phyloP scores from a whole-genome alignment of 2,329 filamentous ascomycete genomes.

The Beauveria rudraprayagi region DNA sequence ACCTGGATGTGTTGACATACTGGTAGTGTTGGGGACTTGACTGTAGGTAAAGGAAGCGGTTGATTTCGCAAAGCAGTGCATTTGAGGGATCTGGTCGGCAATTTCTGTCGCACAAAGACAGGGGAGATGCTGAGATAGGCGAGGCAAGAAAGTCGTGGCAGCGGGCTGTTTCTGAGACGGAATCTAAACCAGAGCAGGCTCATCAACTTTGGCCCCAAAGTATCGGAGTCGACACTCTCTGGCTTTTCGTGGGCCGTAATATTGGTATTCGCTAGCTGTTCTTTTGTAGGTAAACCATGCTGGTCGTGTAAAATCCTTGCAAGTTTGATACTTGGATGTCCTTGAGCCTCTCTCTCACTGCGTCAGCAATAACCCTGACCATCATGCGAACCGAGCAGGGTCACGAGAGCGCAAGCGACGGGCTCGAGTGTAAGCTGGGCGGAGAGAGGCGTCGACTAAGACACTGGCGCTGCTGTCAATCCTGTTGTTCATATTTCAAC shows the following conservation, averaged over 20 bases:
- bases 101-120: not conserved
- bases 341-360: no score
- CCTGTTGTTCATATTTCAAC: not conserved
- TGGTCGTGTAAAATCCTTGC: no score
- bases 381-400: not conserved
- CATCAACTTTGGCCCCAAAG: no score
- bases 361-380: no score
- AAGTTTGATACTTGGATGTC: no score
- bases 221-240: no score
- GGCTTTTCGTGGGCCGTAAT: no score
- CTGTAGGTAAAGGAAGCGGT: not conserved
- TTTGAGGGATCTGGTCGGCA: no score
- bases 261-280: no score
- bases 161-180: not conserved
- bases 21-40: not conserved
- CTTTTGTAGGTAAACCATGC: no score
- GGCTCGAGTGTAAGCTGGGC: not conserved
- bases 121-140: not conserved
- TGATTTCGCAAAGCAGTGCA: no score
- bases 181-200: no score
- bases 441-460: not conserved
- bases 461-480: not conserved
- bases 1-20: not conserved
- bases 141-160: not conserved
- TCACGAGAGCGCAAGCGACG: not conserved